Base-by-base conservation (phyloP, 306 rosid genomes). In the Malus orientalis region DNA sequence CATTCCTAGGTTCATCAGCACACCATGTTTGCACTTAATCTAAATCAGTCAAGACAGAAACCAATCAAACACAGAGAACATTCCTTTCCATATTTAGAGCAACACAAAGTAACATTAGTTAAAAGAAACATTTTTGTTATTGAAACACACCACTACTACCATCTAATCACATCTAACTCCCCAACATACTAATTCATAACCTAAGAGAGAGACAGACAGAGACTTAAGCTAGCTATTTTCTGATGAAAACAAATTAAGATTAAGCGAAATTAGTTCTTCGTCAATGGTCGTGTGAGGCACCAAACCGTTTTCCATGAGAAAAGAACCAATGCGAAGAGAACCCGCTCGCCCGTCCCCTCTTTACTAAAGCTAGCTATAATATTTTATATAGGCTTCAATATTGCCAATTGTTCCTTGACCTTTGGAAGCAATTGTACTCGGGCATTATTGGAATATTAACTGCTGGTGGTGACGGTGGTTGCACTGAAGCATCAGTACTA, bases 341-440 rank as follows among this genome's bases (percentile, higher is more conserved):
- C 10, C 42, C 42, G 7, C 9, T 38, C 42, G 42, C 9, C 20
- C 55, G 55, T 51, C 55, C 55, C 55, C 20, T 51, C 55, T 16
- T 9, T 8, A 4, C 59, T 75, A 86, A 22, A 74, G 29, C 70
- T 74, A 74, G 70, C 32, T 62, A 45, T 19, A 74, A 30, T 89
- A 75, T 51, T 74, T 80, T 74, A 78, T 72, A 55, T 27, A 70
- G 11, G 67, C 79, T 53, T 83, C 84, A 66, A 84, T 30, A 62
- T 36, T 66, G 18, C 30, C 23, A 63, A 58, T 12, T 14, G 69
- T 47, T 8, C 73, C 79, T 62, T 78, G 86, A 61, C 75, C 76
- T 71, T 71, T 83, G 84, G 71, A 82, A 78, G 80, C 38, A 78
- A 23, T 33, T 64, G 33, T 59, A 59, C n/a, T 74, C 70, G 25